A percentile compares a stretch with the other conserved stretches of the same genome.
Evolutionary conservation across 345 rosid species (phyloP).

Genomic region (Dimocarpus longan): DNA sequence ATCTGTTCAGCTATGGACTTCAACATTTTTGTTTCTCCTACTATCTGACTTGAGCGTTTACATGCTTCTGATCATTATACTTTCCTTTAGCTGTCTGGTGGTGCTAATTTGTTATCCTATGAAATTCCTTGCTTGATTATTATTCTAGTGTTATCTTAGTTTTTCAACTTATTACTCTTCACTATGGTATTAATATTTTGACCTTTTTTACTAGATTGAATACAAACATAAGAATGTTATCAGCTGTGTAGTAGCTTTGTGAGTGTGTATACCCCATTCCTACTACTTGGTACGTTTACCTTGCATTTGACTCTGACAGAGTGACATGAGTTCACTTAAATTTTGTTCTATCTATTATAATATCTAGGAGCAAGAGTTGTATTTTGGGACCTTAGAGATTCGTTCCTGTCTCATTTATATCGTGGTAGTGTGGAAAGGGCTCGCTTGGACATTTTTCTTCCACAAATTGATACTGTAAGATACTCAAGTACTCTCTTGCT

Average conservation of each 20-base stretch:
- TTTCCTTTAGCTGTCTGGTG: background rate
- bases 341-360: conserved; percentile 20
- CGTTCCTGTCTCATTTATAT: conserved; percentile 67
- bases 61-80: background rate
- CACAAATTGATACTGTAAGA: conserved; percentile 78
- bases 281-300: background rate
- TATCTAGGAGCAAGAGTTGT: conserved; percentile 72
- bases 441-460: conserved; percentile 79
- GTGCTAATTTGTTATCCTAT: background rate
- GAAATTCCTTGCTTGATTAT: background rate
- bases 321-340: conserved; percentile 4
- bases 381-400: conserved; percentile 91
- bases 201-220: background rate
- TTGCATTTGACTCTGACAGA: conserved; percentile 9
- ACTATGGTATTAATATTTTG: background rate
- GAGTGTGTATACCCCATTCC: background rate
- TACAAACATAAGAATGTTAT: background rate
- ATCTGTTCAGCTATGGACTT: background rate
- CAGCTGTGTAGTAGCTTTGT: background rate
- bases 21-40: background rate
- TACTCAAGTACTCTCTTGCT: conserved; percentile 8
- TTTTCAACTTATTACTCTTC: background rate
- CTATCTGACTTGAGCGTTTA: background rate
- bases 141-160: background rate
- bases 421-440: conserved; percentile 68